A percentile compares a stretch with the other conserved stretches of the same genome.
Evolutionary conservation across 441 rosid genomes (phyloP).

Genomic region (Gossypium trilobum): DNA sequence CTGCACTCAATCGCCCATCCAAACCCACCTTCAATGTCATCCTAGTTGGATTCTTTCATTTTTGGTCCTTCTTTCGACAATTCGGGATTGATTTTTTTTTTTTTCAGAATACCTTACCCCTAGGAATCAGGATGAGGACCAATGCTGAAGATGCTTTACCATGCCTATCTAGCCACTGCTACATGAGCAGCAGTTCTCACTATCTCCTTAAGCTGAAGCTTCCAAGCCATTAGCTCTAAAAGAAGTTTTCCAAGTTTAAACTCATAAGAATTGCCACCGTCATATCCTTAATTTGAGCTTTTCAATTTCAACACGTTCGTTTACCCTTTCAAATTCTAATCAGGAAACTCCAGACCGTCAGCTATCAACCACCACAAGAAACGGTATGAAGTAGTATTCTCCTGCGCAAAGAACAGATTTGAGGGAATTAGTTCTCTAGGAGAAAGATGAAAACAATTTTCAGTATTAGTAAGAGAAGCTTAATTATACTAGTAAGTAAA

Average conservation of each 20-base stretch:
- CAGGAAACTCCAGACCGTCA: too few relatives aligned
- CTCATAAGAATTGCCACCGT: constrained; percentile 70
- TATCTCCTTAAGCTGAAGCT: constrained; percentile 65
- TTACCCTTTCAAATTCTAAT: too few relatives aligned
- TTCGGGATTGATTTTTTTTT: background rate
- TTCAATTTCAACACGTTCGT: constrained; percentile 56
- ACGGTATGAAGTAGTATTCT: too few relatives aligned
- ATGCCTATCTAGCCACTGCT: constrained; percentile 64
- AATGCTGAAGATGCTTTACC: constrained; percentile 79
- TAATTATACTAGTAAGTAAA: background rate
- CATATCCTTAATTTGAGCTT: constrained; percentile 73
- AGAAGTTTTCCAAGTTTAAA: constrained; percentile 67
- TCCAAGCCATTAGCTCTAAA: constrained; percentile 72
- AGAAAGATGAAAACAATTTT: constrained; percentile 20
- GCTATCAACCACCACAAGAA: too few relatives aligned
- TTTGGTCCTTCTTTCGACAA: background rate
- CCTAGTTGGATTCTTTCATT: background rate
- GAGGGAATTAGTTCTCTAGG: too few relatives aligned
- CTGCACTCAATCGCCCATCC: too few relatives aligned
- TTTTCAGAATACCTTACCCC: background rate
- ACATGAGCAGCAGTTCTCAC: constrained; percentile 57
- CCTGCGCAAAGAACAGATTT: too few relatives aligned
- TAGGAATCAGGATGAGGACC: constrained; percentile 24
- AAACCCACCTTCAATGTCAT: background rate
- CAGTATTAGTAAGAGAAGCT: background rate